Evolutionary conservation across 1,284 basidiomycete species (phyloP), one percentile per base, ranked within the genome.

Genomic region (Sanghuangporus sanghuang): DNA sequence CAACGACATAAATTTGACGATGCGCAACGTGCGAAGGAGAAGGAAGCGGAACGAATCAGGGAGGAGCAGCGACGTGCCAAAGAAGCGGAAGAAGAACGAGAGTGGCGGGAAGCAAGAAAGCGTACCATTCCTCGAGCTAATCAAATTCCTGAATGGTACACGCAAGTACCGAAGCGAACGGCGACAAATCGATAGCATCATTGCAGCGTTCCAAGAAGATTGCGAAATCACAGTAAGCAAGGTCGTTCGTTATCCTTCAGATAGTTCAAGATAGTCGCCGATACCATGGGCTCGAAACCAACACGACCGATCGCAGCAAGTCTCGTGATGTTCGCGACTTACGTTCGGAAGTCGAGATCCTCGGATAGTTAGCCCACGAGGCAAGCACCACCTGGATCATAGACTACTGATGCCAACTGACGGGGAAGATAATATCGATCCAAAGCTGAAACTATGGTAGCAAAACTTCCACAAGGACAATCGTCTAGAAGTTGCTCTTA

Each of bases 71-170:
- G 78, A 66, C 70, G 74, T 61, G 73, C 75, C 69, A 73, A 75
- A 67, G 63, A 63, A 61, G 67, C 59, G 68, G 78, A 83, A 69
- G 85, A 88, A 72, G 81, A 83, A 71, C 74, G 70, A 71, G 83
- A 84, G 76, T 72, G 86, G 62, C 79, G 71, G 72, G 85, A 83
- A 72, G 67, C 85, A 69, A 75, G 89, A 69, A 82, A 77, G 76
- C 80, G 77, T 66, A 80, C 85, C 11, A 76, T 90, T 55, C 85
- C 85, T n/a, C 84, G 78, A 73, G 89, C 88, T 59, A 79, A 90
- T 72, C 82, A 82, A 68, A 79, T 91, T 21, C 89, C 89, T 8
- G 85, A 85, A 67, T 91, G 89, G 89, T 91, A 91, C 70, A 82
- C 79, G 67, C 77, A 81, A 56, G 81, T 78, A 66, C 85, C 85